Evolutionary conservation across 116 monocot species (phyloP), one percentile per base, ranked within the genome.

Genomic region (Thalassia testudinum): DNA sequence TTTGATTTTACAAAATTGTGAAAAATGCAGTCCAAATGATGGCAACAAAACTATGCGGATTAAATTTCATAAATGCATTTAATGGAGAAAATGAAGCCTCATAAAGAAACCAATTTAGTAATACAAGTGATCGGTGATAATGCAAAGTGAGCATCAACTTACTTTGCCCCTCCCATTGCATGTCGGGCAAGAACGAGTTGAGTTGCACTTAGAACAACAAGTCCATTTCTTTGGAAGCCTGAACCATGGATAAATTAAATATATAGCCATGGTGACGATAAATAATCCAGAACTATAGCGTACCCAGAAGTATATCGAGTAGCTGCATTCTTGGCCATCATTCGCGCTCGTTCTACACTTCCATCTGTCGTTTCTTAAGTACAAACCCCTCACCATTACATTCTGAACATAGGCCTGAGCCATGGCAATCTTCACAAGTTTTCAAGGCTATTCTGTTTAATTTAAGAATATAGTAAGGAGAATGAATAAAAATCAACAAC

Each of bases 221-320:
- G 72, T 76, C 87, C 93, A 93, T 43, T 87, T 93, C 53, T 79
- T 87, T 18, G 93, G 93, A 54, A 93, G 84, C 78, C 93, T 93
- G 55, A 68, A 59, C 2, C 37, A 52, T 20, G 23, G 61, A 24
- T 13, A 48, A 17, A 24, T 22, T 2, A 68, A 34, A 34, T 11
- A 29, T 0, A 20, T 0, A 54, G 45, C 43, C 7, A 40, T 23
- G 7, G 13, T 29, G n/a, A 14, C 3, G 47, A 42, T 21, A 26
- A 17, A 59, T 50, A 17, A 34, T 19, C 28, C 22, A 42, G 59
- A 5, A 61, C 24, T 7, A 19, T 40, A 37, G 13, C 65, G 48
- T 76, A 93, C 93, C 78, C 84, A 24, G 81, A 75, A 1, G 93
- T 93, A 54, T 83, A 87, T 47, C 84, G 65, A 37, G 93, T 87